Base-by-base conservation (phyloP, 768 basidiomycete species). In the Tylopilus cervinicoccineus region DNA sequence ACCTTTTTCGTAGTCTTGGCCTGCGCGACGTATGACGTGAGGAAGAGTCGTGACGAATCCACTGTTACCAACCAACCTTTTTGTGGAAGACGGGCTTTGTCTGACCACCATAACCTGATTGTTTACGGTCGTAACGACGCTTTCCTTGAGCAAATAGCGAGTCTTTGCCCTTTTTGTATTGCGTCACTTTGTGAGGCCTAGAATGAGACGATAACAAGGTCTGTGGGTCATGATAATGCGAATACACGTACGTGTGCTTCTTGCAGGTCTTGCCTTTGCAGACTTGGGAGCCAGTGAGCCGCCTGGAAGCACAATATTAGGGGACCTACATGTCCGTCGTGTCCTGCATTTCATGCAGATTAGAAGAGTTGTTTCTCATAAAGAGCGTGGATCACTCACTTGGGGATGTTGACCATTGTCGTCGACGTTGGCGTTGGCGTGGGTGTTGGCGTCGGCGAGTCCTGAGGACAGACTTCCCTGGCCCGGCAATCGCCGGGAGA, bases 1-100 rank as follows among this genome's bases (percentile, higher is more conserved):
- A 99, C 93, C 80, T 99, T 99, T 88, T 98, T 99, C 56, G 95
- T 98, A 52, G 93, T 95, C 81, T 95, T 95, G 51, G 93, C 92
- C 88, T 91, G 45, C 10, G 39, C 34, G 41, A 34, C n/a, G 49
- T 6, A 0, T 2, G 12, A 20, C 5, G 31, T 38, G 5, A 52
- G 34, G 31, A 13, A 40, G 4, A 20, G 17, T 14, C 20, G 4
- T 1, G 12, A 41, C n/a, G 9, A 17, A 38, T 2, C 0, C 2
- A 10, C 1, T 12, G 9, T 16, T 19, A 26, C 24, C 17, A 5
- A 9, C 1, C 9, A 38, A 65, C 93, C 86, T 96, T 98, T 81
- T 99, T 99, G 89, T 99, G 96, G 88, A 99, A 99, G 74, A 99
- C 94, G 53, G 95, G 95, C 79, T 99, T 99, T 51, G 95, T 99